A percentile compares a stretch with the other conserved stretches of the same genome.
Evolutionary conservation across 73 alveolate genomes (phyloP).

Genomic region (Stentor roeselii): DNA sequence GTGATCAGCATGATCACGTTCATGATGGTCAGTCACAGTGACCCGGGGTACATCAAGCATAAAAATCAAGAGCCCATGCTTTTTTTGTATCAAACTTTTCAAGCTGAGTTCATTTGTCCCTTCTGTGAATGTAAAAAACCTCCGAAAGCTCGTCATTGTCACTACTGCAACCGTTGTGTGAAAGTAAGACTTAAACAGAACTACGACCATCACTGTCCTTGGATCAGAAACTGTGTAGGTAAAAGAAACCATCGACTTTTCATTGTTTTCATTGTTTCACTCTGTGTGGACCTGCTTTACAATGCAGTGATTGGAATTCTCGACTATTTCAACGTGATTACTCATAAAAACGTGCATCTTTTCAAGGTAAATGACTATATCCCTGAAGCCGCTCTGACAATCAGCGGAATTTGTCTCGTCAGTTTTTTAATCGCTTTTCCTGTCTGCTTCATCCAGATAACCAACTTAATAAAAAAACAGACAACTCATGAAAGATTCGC

Average conservation of each 20-base stretch:
- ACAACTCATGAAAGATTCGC: constrained; percentile 7
- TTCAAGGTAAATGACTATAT: not conserved
- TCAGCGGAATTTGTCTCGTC: not conserved
- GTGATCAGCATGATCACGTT: constrained; percentile 1
- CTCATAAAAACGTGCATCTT: not conserved
- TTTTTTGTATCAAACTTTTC: constrained; percentile 13
- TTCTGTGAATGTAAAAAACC: constrained; percentile 28
- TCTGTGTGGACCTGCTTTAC: not conserved
- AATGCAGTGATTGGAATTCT: not conserved
- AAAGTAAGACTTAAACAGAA: constrained; percentile 21
- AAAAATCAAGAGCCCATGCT: not conserved
- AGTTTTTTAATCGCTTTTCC: not conserved
- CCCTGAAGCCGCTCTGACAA: not conserved
- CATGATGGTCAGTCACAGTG: not conserved
- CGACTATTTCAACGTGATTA: not conserved
- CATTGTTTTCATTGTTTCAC: not conserved
- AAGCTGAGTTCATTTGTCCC: constrained; percentile 32
- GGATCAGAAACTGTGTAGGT: constrained; percentile 43
- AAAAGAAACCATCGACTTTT: constrained; percentile 5
- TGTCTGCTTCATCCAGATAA: not conserved
- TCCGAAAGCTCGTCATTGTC: constrained; percentile 27
- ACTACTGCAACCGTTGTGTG: constrained; percentile 31
- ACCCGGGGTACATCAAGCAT: constrained; percentile 30
- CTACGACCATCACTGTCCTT: constrained; percentile 42
- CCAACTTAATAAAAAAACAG: not conserved